Conservation (phyloP, 768 basidiomycete species). For the Scleroderma bovista region DNA sequence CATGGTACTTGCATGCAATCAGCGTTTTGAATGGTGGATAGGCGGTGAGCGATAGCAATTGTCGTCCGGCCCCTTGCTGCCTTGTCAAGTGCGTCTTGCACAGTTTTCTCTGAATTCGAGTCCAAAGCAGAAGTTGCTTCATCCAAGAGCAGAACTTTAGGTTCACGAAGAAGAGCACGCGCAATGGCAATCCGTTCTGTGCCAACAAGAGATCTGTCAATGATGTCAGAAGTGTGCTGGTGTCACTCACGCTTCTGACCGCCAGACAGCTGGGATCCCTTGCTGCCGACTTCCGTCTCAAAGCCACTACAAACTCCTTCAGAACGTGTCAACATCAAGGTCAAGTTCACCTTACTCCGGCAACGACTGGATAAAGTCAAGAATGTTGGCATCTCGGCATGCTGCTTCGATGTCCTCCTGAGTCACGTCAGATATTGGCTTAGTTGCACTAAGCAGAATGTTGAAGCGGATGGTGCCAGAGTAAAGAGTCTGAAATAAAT, state of each 20-base stretch:
- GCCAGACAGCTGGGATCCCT: constrained; percentile 84
- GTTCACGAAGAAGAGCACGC: constrained; percentile 87
- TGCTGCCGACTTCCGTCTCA: constrained; percentile 87
- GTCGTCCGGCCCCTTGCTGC: constrained; percentile 92
- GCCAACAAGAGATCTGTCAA: not conserved
- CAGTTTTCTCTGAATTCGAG: constrained; percentile 88
- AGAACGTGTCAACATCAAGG: not conserved
- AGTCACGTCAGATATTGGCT: constrained; percentile 72
- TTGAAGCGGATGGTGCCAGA: constrained; percentile 90
- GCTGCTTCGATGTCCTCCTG: constrained; percentile 82
- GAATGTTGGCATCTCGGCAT: constrained; percentile 83
- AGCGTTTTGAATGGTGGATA: constrained; percentile 90
- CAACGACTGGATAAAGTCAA: constrained; percentile 82
- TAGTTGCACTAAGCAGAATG: constrained; percentile 78
- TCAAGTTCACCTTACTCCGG: constrained; percentile 55
- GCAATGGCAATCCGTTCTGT: constrained; percentile 77
- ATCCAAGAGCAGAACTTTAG: constrained; percentile 81
- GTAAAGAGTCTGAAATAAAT: constrained; percentile 58
- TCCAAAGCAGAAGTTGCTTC: constrained; percentile 92
- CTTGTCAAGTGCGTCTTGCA: constrained; percentile 89
- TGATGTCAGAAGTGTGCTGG: not conserved
- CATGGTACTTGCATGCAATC: constrained; percentile 67
- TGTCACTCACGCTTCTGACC: constrained; percentile 70
- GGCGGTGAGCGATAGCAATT: constrained; percentile 90
- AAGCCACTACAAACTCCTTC: constrained; percentile 53